Conservation (phyloP, 176 grass and related monocot genomes). For the Ampelocalamus luodianensis region DNA sequence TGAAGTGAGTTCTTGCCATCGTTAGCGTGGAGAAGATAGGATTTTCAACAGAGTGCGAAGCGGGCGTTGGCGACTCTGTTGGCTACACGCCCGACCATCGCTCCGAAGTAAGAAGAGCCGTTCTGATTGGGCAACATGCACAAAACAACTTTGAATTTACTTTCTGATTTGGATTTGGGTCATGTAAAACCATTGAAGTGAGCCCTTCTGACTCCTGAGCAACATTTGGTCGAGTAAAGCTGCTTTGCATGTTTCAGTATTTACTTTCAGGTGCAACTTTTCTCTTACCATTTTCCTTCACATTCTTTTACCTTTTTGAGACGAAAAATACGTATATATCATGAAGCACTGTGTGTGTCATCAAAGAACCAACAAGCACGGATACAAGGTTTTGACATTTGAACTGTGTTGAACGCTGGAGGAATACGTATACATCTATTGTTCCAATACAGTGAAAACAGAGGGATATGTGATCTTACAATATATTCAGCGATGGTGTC, state of each 20-base stretch:
- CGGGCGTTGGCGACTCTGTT: slow-evolving; percentile 65
- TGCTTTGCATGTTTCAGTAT: neutral
- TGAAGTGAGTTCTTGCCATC: slow-evolving; percentile 74
- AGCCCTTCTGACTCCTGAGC: neutral
- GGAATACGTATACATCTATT: neutral
- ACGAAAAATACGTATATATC: neutral
- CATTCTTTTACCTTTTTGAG: too few relatives aligned
- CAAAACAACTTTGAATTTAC: neutral
- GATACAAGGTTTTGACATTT: neutral
- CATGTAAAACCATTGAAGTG: neutral
- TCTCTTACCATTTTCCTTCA: neutral
- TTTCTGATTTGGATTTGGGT: neutral
- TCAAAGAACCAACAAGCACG: neutral
- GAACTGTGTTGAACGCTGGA: neutral
- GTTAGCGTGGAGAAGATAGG: slow-evolving; percentile 60
- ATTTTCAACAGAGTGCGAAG: slow-evolving; percentile 62
- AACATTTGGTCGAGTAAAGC: neutral
- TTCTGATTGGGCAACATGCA: slow-evolving; percentile 47
- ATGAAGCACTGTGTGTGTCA: neutral
- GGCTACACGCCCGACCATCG: slow-evolving; percentile 76
- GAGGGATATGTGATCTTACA: slow-evolving; percentile 53
- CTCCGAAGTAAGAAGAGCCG: slow-evolving; percentile 70
- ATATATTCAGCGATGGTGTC: slow-evolving; percentile 73
- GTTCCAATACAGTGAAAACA: neutral
- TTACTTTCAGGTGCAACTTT: neutral